These are phyloP conservation scores for Lizanozyma gosingica DNA, from an alignment of 1,139 yeast species.

Conservation along the genomic window DNA sequence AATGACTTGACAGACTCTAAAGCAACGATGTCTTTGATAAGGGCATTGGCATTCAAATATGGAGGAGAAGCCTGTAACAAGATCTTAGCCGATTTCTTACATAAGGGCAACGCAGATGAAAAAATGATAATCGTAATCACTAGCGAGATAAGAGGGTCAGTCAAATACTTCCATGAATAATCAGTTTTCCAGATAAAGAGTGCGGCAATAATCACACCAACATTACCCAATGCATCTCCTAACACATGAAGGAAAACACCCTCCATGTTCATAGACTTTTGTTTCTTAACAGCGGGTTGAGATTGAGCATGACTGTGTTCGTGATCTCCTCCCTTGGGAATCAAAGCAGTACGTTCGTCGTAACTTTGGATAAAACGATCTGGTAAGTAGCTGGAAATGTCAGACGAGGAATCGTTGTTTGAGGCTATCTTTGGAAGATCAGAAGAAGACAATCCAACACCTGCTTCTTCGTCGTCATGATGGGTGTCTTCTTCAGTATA, in stretches of 20 bases:
- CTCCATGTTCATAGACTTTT: conserved; percentile 83
- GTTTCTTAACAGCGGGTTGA: conserved; percentile 13
- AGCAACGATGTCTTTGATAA: conserved; percentile 55
- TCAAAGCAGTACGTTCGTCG: conserved; percentile 9
- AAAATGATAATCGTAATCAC: conserved; percentile 83
- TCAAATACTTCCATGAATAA: conserved; percentile 75
- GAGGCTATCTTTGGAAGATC: conserved; percentile 11
- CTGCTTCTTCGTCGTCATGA: conserved; percentile 16
- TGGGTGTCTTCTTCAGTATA: conserved; percentile 8
- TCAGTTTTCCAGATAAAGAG: conserved; percentile 90
- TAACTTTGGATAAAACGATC: conserved; percentile 28
- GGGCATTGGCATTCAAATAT: conserved; percentile 64
- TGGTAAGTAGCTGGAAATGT: conserved; percentile 29
- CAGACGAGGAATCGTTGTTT: conserved; percentile 13
- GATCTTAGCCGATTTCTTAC: conserved; percentile 79
- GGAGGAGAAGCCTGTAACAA: conserved; percentile 90
- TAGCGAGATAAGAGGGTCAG: conserved; percentile 81
- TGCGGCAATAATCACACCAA: conserved; percentile 89
- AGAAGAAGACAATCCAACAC: conserved; percentile 26
- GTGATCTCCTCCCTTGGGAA: conserved; percentile 8
- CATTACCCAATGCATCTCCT: conserved; percentile 93
- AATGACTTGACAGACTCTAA: conserved; percentile 73
- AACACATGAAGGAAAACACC: conserved; percentile 92
- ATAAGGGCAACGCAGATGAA: conserved; percentile 84
- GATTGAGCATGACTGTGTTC: conserved; percentile 10